Evolutionary conservation across 2,329 filamentous ascomycete species (phyloP), one percentile per base, ranked within the genome.

Genomic region (Lasiodiplodia sp.): DNA sequence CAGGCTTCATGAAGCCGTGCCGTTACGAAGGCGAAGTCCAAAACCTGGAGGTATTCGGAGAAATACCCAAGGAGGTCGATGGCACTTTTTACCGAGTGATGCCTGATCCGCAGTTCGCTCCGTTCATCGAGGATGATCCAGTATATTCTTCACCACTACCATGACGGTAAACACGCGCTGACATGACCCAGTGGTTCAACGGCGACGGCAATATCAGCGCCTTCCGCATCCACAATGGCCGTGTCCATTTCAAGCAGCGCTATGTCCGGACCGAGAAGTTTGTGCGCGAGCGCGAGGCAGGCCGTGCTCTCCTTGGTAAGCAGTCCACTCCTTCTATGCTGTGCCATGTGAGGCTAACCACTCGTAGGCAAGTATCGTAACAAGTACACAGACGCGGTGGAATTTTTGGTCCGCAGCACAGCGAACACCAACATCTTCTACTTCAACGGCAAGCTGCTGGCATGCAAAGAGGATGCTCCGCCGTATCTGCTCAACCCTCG

Each of bases 81-180:
- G 78, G 77, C 11, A 78, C 75, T 1, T 79, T 78, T 65, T 79
- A 78, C 65, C 81, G 85, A 3, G 78, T 87, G 21, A 85, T 86
- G 77, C 83, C 84, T 18, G 85, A 87, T 72, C 83, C 81, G 0
- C 78, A 78, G 2, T 70, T 78, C 0, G 75, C 79, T 0, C 80
- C 79, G 0, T 70, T 78, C 12, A 70, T 77, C 0, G 69, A 78
- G 6, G 75, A 82, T 57, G 78, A 79, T 11, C 71, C 80, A 4
- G 76, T 76, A 73, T n/a, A 40, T 6, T 3, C 21, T 3, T 11
- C 18, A 3, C 25, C 2, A 12, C 3, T 16, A 2, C 2, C 7
- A 4, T 6, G 7, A 4, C 7, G 16, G 11, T 57, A 10, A 21
- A 11, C 10, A 11, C 3, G 1, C 1, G 38, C 44, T 63, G 11